phyloP scores from a whole-genome alignment of 2,329 filamentous ascomycete species.

The Emmonsiellopsis sp. region DNA sequence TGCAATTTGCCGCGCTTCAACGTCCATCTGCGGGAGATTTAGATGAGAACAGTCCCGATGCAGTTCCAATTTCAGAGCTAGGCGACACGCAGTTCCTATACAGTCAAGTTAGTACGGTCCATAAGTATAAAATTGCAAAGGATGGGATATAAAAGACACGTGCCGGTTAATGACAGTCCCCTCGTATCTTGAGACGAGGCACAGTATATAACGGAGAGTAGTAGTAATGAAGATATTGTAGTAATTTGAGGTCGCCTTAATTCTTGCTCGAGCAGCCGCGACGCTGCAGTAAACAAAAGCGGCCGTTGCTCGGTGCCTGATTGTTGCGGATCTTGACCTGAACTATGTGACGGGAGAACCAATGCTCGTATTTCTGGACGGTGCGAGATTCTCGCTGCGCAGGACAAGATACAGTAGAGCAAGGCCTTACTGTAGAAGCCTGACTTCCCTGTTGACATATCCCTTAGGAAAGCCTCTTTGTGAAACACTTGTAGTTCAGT shows the following conservation, averaged over 20 bases:
- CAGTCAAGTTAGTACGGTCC: background rate
- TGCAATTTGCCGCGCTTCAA: conserved; percentile 10
- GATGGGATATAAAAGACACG: background rate
- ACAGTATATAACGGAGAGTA: conserved; percentile 12
- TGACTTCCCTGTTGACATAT: conserved; percentile 6
- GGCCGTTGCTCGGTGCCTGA: conserved; percentile 3
- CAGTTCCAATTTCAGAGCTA: conserved; percentile 12
- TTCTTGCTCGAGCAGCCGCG: conserved; percentile 8
- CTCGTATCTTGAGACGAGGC: conserved; percentile 12
- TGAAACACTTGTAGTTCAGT: conserved; percentile 8
- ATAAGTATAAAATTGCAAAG: background rate
- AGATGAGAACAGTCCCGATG: conserved; percentile 9
- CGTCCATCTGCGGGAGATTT: conserved; percentile 6
- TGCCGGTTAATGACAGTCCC: conserved; percentile 11
- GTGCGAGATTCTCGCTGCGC: conserved; percentile 9
- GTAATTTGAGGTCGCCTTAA: conserved; percentile 11
- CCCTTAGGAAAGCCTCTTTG: conserved; percentile 1
- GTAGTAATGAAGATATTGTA: conserved; percentile 11
- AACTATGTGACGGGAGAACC: conserved; percentile 6
- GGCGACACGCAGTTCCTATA: conserved; percentile 9
- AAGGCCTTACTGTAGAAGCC: conserved; percentile 11
- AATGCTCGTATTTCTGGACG: conserved; percentile 9
- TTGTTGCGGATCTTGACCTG: background rate
- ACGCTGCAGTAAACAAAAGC: conserved; percentile 8
- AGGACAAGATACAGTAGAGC: conserved; percentile 11